Base-by-base conservation (phyloP, 306 rosid species). In the Acacia acuminata region DNA sequence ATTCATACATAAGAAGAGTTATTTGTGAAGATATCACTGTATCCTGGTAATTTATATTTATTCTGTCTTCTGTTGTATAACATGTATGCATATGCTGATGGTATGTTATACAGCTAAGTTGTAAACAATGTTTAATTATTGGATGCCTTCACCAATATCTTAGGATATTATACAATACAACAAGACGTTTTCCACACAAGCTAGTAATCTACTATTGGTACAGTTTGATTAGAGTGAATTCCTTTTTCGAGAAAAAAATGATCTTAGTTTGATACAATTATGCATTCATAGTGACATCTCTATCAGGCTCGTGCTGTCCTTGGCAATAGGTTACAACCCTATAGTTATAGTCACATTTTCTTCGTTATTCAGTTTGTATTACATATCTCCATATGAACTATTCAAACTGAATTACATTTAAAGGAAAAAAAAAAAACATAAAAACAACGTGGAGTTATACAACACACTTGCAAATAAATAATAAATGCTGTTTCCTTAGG, bases 151-250 rank as follows among this genome's bases (percentile, higher is more conserved):
- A 94, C 96, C 71, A 71, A 63, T 68, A 74, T 83, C 82, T 82
- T 83, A 83, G 91, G 97, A 82, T 94, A 94, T 86, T 83, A 90
- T 86, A 97, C 97, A n/a, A n/a, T n/a, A 45, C 94, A 94, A 73
- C 1, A 38, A 38, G 97, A 94, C 75, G 90, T 94, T 79, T 83
- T 96, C 76, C 94, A 92, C 48, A 94, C 98, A 67, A 94, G n/a
- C n/a, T n/a, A n/a, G 97, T 58, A 94, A 78, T 88, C 92, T 90
- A 85, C 92, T 93, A 79, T 85, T 93, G 97, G 97, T 94, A 84
- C 48, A 48, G 66, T 77, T 86, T 20, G 64, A 69, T 58, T 32
- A 64, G 75, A 71, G 40, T 64, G 66, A 84, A 71, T 43, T 82
- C 5, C 47, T 76, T 72, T 22, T 78, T 24, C 0, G 72, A 76